Evolutionary conservation across 495 filamentous ascomycete genomes (phyloP).

Genomic region (Hypoxylon subgilvum): DNA sequence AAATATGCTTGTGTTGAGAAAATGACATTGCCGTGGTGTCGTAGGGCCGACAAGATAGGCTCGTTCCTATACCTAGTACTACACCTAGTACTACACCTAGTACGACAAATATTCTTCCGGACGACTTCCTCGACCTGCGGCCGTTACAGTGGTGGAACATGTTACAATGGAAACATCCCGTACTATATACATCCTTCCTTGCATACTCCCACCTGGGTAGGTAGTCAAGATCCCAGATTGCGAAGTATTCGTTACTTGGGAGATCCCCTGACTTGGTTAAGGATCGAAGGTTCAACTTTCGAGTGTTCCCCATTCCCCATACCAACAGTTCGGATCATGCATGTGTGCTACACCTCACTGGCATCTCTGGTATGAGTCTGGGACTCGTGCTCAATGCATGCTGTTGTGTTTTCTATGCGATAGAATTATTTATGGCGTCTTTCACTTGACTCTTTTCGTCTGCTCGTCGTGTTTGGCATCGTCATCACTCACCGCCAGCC

Average conservation of each 20-base stretch:
- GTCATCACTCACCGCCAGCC: conserved; percentile 29
- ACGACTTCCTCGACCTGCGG: conserved; percentile 19
- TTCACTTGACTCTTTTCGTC: conserved; percentile 6
- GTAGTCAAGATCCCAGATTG: neutral
- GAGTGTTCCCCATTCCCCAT: too few relatives aligned
- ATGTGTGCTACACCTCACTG: conserved; percentile 9
- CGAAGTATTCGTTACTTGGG: too few relatives aligned
- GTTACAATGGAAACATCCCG: neutral
- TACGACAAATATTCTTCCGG: conserved; percentile 26
- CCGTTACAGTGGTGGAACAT: conserved; percentile 12
- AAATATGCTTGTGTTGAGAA: neutral
- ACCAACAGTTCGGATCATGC: conserved; percentile 17
- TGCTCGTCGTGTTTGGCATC: conserved; percentile 31
- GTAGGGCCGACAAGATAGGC: conserved; percentile 12
- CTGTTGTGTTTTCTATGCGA: neutral
- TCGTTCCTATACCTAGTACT: conserved; percentile 5
- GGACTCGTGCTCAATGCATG: conserved; percentile 2
- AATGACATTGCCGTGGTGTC: conserved; percentile 13
- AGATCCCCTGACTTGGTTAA: too few relatives aligned
- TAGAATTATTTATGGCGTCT: conserved; percentile 12
- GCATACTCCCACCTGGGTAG: neutral
- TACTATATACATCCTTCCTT: conserved; percentile 24
- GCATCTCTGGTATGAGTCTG: conserved; percentile 4
- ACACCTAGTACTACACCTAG: conserved; percentile 3
- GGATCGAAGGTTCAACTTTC: too few relatives aligned